A percentile compares a stretch with the other conserved stretches of the same genome.
Evolutionary conservation across 2,329 filamentous ascomycete genomes (phyloP).

Genomic region (Alternaria solani): DNA sequence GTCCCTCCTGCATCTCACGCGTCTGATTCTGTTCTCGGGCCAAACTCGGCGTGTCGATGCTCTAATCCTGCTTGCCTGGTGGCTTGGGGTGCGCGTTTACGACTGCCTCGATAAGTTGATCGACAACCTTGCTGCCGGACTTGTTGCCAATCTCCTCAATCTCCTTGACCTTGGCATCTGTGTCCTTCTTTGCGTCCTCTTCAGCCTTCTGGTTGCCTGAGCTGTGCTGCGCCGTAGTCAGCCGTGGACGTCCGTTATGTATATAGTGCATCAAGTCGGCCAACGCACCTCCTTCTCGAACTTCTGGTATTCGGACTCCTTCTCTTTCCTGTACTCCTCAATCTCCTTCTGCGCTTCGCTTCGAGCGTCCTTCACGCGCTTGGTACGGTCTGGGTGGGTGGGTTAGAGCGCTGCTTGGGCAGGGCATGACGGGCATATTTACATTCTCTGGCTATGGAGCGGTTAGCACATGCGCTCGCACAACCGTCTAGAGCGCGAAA

Average conservation of each 20-base stretch:
- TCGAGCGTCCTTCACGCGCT: conserved; percentile 95
- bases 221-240: conserved; percentile 72
- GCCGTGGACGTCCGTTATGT: conserved; percentile 1
- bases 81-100: conserved; percentile 80
- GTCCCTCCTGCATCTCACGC: background rate
- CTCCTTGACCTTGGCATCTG: conserved; percentile 80
- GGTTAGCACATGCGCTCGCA: conserved; percentile 23
- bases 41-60: background rate
- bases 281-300: conserved; percentile 79
- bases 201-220: conserved; percentile 82
- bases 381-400: conserved; percentile 76
- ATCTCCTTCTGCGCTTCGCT: conserved; percentile 98
- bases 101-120: conserved; percentile 84
- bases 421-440: conserved; percentile 42
- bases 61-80: conserved; percentile 52
- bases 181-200: conserved; percentile 78
- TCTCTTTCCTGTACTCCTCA: conserved; percentile 85
- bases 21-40: background rate
- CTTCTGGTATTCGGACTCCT: conserved; percentile 94
- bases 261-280: background rate
- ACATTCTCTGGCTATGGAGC: conserved; percentile 81
- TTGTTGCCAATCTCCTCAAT: conserved; percentile 84
- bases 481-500: conserved; percentile 28
- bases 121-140: conserved; percentile 79
- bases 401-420: conserved; percentile 29